Base-by-base conservation (phyloP, 371 early-diverging fungal genomes). In the Dinochytrium kinnereticum region DNA sequence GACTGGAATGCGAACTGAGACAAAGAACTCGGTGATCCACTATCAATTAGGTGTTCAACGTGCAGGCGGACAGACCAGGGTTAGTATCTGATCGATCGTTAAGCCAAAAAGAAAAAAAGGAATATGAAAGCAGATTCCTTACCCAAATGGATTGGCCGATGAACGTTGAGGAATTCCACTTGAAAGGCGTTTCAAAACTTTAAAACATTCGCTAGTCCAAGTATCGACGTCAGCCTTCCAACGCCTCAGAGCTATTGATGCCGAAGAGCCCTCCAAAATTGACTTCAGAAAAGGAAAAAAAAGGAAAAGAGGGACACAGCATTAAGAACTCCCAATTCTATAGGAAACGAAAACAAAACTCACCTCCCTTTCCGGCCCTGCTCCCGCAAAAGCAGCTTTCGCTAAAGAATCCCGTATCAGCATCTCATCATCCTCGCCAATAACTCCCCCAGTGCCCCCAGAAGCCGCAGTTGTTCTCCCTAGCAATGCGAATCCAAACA, bases 401-500 rank as follows among this genome's bases (percentile, higher is more conserved):
- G 59, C 61, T 13, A 78, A 68, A 1, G 71, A 67, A 38, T 65
- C 67, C 64, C 37, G 61, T 19, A 51, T 17, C n/a, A 53, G 19
- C 36, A 53, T 28, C 21, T 57, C 51, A 3, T 59, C 68, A 7
- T 68, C 69, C 37, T 71, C 78, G 0, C 21, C 68, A 21, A 38
- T 7, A 15, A 31, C 10, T 33, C 36, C 24, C 28, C 30, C 66
- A 19, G 28, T n/a, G 3, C 37, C 44, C 28, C 49, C 44, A 2
- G 33, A 49, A 13, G 44, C n/a, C 2, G 57, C 64, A 2, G 38
- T 59, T n/a, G 28, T 26, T 36, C 75, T 39, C 5, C 75, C 78
- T 40, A 75, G 31, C 13, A 75, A 34, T 1, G 72, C 50, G 66
- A 59, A 74, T 10, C 64, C 19, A 53, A 69, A 75, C 7, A 51